Percentiles rank a stretch among this genome's conserved stretches.
Evolutionary conservation across 1,139 yeast species (phyloP).

Genomic region (Yamadazyma buinensis): DNA sequence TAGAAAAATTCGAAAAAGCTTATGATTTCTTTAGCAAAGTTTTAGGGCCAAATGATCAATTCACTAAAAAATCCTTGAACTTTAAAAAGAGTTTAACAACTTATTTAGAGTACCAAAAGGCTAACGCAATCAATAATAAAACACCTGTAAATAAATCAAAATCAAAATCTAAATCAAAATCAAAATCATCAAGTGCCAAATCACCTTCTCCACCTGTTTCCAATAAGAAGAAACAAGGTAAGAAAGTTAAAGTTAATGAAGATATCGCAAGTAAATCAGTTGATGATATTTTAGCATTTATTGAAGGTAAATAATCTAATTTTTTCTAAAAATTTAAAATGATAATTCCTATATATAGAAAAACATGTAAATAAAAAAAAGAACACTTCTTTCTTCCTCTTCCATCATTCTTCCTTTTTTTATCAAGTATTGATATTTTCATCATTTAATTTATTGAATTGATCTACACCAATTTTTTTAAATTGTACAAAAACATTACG

Average conservation of each 20-base stretch:
- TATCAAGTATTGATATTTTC: constrained; percentile 5
- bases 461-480: constrained; percentile 8
- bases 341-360: too few relatives aligned
- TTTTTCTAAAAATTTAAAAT: too few relatives aligned
- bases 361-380: constrained; percentile 10
- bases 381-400: too few relatives aligned
- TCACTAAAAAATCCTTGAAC: constrained; percentile 59
- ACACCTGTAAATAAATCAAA: constrained; percentile 6
- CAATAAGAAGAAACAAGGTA: constrained; percentile 22
- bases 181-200: too few relatives aligned
- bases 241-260: constrained; percentile 40
- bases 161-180: too few relatives aligned
- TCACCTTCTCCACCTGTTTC: neutral
- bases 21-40: constrained; percentile 51
- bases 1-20: constrained; percentile 49
- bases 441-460: constrained; percentile 6
- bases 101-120: constrained; percentile 36
- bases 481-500: constrained; percentile 27
- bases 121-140: neutral
- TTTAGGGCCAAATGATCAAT: constrained; percentile 60
- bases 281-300: constrained; percentile 64
- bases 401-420: too few relatives aligned
- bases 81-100: constrained; percentile 53
- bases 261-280: constrained; percentile 58
- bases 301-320: constrained; percentile 44